A percentile compares a stretch with the other conserved stretches of the same genome.
These are phyloP conservation scores for Lachnellula hyalina DNA, from an alignment of 2,329 filamentous ascomycete species.

Conservation along the genomic window DNA sequence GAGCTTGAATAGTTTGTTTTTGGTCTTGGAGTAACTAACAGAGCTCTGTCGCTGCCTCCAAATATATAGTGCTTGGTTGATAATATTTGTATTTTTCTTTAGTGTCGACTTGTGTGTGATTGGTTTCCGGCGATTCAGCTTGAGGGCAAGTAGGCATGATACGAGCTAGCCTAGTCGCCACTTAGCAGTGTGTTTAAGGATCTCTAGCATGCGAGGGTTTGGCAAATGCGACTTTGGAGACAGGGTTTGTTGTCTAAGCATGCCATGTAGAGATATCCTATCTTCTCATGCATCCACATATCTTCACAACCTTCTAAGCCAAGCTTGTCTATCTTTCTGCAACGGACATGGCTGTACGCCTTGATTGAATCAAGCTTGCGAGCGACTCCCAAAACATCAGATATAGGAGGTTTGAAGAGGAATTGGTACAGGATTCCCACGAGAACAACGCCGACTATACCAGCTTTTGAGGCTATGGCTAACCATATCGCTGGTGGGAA, in stretches of 20 bases:
- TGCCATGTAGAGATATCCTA: constrained; percentile 26
- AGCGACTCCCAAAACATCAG: constrained; percentile 28
- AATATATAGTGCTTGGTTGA: too few species aligned
- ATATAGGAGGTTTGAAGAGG: constrained; percentile 27
- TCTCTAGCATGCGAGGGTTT: too few species aligned
- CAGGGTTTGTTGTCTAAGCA: constrained; percentile 24
- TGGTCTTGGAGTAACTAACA: too few species aligned
- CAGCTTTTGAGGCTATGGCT: constrained; percentile 14
- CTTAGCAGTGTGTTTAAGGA: too few species aligned
- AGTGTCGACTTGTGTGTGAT: too few species aligned
- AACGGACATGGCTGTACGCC: constrained; percentile 28
- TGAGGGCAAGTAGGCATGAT: too few species aligned
- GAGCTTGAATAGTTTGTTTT: too few species aligned
- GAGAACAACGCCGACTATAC: constrained; percentile 16
- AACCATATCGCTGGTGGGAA: background rate
- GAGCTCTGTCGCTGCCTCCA: too few species aligned
- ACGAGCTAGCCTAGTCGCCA: too few species aligned
- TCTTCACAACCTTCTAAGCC: constrained; percentile 29
- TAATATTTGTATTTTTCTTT: too few species aligned
- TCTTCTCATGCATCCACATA: constrained; percentile 28
- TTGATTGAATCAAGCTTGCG: constrained; percentile 30
- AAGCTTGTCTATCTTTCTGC: constrained; percentile 21
- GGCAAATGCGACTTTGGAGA: too few species aligned
- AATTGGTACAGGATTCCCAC: constrained; percentile 30
- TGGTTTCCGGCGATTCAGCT: too few species aligned